A percentile compares a stretch with the other conserved stretches of the same genome.
phyloP scores from a whole-genome alignment of 2,329 filamentous ascomycete genomes.

The Fusarium brachygibbosum region DNA sequence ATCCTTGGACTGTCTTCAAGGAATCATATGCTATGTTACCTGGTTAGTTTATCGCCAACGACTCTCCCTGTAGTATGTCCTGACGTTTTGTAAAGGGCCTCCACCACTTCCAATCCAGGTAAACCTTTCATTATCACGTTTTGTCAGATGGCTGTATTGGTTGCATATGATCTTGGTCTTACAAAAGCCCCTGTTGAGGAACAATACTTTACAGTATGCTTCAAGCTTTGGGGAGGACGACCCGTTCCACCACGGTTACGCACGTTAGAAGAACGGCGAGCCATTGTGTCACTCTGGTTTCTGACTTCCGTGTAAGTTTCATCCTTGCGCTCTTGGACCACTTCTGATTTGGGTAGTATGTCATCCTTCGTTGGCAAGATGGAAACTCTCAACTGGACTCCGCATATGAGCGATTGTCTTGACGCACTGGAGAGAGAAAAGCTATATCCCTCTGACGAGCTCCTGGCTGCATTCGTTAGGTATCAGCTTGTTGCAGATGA shows the following conservation, averaged over 20 bases:
- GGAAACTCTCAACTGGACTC: slow-evolving; percentile 68
- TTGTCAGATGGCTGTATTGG: slow-evolving; percentile 58
- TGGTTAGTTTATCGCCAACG: slow-evolving; percentile 56
- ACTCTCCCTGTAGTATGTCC: not conserved
- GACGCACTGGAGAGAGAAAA: slow-evolving; percentile 59
- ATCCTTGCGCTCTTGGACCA: not conserved
- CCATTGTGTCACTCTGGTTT: slow-evolving; percentile 63
- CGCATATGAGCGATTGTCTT: slow-evolving; percentile 70
- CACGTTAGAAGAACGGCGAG: slow-evolving; percentile 65
- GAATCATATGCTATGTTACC: slow-evolving; percentile 60
- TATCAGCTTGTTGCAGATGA: slow-evolving; percentile 59
- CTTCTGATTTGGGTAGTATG: slow-evolving; percentile 47
- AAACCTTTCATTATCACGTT: slow-evolving; percentile 62
- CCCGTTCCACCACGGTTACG: slow-evolving; percentile 51
- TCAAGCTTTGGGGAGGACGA: slow-evolving; percentile 53
- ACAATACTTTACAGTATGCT: slow-evolving; percentile 53
- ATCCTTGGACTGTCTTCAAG: slow-evolving; percentile 65
- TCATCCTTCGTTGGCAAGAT: slow-evolving; percentile 60
- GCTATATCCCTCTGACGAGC: slow-evolving; percentile 63
- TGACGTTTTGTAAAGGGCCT: slow-evolving; percentile 52
- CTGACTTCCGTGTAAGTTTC: slow-evolving; percentile 53
- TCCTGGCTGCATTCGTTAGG: slow-evolving; percentile 57
- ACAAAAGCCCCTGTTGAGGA: slow-evolving; percentile 56
- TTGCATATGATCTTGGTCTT: slow-evolving; percentile 63
- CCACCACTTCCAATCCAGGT: slow-evolving; percentile 53